These are phyloP conservation scores for Stromatinia cepivora DNA, from an alignment of 2,329 filamentous ascomycete genomes.

Conservation along the genomic window DNA sequence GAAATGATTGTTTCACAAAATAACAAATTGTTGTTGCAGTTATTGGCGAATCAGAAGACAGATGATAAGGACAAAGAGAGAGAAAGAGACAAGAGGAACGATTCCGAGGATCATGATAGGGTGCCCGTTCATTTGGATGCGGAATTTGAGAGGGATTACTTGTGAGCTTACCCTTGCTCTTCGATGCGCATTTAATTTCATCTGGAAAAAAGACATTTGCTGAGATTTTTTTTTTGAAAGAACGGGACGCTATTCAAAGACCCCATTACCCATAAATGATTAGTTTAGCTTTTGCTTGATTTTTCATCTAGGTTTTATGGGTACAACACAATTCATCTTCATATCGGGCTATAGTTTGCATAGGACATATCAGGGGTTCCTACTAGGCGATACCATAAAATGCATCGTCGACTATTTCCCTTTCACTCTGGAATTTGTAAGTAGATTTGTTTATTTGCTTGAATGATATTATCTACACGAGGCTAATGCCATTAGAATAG, in stretches of 20 bases:
- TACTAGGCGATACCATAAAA: neutral
- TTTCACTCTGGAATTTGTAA: neutral
- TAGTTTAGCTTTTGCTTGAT: neutral
- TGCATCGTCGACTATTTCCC: slow-evolving; percentile 9
- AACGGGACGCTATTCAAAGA: slow-evolving; percentile 39
- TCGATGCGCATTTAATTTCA: slow-evolving; percentile 20
- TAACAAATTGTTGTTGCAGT: slow-evolving; percentile 39
- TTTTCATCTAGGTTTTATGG: neutral
- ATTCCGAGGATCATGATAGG: slow-evolving; percentile 35
- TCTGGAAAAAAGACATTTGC: slow-evolving; percentile 25
- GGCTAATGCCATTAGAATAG: neutral
- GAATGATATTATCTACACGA: neutral
- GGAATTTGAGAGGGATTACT: slow-evolving; percentile 42
- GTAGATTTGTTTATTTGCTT: neutral
- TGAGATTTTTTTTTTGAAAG: slow-evolving; percentile 33
- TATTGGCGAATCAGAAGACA: slow-evolving; percentile 34
- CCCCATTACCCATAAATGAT: slow-evolving; percentile 35
- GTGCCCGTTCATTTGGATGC: slow-evolving; percentile 41
- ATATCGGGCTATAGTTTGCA: neutral
- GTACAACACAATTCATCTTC: neutral
- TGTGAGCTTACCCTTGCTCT: slow-evolving; percentile 35
- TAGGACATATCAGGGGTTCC: neutral
- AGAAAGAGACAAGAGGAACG: slow-evolving; percentile 28
- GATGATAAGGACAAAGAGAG: slow-evolving; percentile 31
- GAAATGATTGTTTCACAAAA: slow-evolving; percentile 40